Base-by-base conservation (phyloP, 345 rosid genomes). In the Heritiera fomes region DNA sequence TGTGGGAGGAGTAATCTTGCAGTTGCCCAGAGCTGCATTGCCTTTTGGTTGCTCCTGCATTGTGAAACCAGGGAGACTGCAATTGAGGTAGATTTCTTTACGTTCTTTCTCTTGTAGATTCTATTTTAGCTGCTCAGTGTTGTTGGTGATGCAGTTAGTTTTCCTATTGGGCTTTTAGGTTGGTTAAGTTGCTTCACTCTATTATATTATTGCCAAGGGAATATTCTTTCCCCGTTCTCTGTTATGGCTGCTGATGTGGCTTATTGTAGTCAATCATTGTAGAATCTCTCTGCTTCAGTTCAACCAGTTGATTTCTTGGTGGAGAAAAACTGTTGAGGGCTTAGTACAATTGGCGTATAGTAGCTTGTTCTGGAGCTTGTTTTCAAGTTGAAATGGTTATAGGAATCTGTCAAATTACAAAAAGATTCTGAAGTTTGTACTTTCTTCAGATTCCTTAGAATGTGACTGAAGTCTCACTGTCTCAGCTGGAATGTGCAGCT, bases 41-140 rank as follows among this genome's bases (percentile, higher is more conserved):
- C 83, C 81, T 73, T 75, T 75, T 53, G 81, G 79, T 80, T 80
- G 81, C 85, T 66, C 80, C 82, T 73, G 79, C 84, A 71, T 83
- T 50, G 13, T 74, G 58, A 73, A 73, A 73, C 73, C 68, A 23
- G 76, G 90, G 81, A 75, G 80, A 76, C 82, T 67, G 62, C 81
- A 84, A 68, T 72, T 28, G 60, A 85, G 89, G 89, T 86, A 84
- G 82, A 56, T 81, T 69, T 73, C 82, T 81, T 66, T 74, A 46
- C 76, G 28, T 81, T 79, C 75, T 20, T 40, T 73, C 58, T 45
- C 14, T 13, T 12, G 4, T 76, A 56, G 60, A 65, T n/a, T 55
- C 14, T 58, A 47, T 20, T 73, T 75, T 53, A 40, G 5, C 75
- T 73, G 75, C 55, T 58, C 20, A 73, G 58, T 38, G 14, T 18